A percentile compares a stretch with the other conserved stretches of the same genome.
Conservation (phyloP, 768 basidiomycete species). For the Pulveroboletus sp. region DNA sequence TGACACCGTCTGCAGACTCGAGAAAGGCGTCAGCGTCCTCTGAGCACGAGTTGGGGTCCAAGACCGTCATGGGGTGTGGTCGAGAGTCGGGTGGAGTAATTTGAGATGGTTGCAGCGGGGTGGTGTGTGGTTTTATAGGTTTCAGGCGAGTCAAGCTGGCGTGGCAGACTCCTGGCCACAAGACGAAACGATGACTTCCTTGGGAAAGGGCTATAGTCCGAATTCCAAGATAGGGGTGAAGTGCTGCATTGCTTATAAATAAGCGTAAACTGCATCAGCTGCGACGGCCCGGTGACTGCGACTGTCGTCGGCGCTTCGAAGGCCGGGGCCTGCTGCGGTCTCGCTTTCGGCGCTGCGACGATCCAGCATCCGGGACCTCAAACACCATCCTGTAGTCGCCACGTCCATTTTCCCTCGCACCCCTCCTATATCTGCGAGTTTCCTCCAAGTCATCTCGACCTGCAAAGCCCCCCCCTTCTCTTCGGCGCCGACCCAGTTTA, state of each 20-base stretch:
- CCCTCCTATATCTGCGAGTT: conserved; percentile 59
- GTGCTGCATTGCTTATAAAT: conserved; percentile 16
- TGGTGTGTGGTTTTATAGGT: conserved; percentile 18
- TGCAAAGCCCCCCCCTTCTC: conserved; percentile 47
- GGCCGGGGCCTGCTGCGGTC: conserved; percentile 48
- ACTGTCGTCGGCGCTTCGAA: conserved; percentile 21
- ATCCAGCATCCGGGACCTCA: conserved; percentile 51
- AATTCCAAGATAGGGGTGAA: conserved; percentile 13
- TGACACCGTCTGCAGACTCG: conserved; percentile 38
- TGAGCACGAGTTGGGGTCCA: conserved; percentile 37
- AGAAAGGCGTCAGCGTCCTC: conserved; percentile 52
- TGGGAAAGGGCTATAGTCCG: conserved; percentile 1
- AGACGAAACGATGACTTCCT: background rate
- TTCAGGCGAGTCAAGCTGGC: conserved; percentile 5
- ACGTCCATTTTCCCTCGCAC: conserved; percentile 28
- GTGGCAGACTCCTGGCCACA: background rate
- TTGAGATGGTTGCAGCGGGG: background rate
- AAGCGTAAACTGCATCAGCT: conserved; percentile 17
- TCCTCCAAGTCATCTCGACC: conserved; percentile 73
- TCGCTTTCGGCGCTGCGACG: conserved; percentile 37
- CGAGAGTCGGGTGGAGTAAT: background rate
- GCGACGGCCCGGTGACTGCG: conserved; percentile 31
- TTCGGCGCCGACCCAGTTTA: conserved; percentile 41
- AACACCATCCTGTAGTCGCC: conserved; percentile 75
- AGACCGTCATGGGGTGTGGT: conserved; percentile 24